phyloP scores from a whole-genome alignment of 1,284 basidiomycete genomes.

The Polyporus tsugae region DNA sequence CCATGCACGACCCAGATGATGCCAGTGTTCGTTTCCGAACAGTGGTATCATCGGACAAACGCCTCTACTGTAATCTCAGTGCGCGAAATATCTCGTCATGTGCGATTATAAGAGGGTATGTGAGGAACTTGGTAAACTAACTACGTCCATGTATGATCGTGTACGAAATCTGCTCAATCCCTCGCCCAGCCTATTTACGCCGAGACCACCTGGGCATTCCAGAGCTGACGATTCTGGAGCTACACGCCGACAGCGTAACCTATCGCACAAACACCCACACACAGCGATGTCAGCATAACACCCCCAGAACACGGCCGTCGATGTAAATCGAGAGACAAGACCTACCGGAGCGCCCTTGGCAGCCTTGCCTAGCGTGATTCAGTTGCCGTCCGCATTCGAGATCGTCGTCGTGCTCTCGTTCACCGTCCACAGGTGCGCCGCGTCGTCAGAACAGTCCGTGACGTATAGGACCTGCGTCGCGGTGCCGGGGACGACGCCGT shows the following conservation, averaged over 20 bases:
- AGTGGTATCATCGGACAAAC: no score
- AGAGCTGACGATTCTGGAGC: not conserved
- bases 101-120: no score
- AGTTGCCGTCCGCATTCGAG: slow-evolving; percentile 29
- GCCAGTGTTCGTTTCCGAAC: no score
- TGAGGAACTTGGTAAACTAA: no score
- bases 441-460: slow-evolving; percentile 15
- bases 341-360: slow-evolving; percentile 24
- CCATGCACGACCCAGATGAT: no score
- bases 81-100: no score
- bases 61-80: no score
- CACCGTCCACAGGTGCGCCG: not conserved
- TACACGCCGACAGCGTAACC: not conserved
- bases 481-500: slow-evolving; percentile 20
- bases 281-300: not conserved
- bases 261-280: not conserved
- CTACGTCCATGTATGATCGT: no score
- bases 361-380: slow-evolving; percentile 23
- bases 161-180: not conserved
- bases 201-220: not conserved
- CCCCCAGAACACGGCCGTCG: slow-evolving; percentile 1
- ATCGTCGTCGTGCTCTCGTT: slow-evolving; percentile 21
- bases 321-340: not conserved
- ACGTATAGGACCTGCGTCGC: slow-evolving; percentile 20
- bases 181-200: not conserved